A percentile compares a stretch with the other conserved stretches of the same genome.
phyloP scores from a whole-genome alignment of 495 filamentous ascomycete species.

The Acidiella bohemica region DNA sequence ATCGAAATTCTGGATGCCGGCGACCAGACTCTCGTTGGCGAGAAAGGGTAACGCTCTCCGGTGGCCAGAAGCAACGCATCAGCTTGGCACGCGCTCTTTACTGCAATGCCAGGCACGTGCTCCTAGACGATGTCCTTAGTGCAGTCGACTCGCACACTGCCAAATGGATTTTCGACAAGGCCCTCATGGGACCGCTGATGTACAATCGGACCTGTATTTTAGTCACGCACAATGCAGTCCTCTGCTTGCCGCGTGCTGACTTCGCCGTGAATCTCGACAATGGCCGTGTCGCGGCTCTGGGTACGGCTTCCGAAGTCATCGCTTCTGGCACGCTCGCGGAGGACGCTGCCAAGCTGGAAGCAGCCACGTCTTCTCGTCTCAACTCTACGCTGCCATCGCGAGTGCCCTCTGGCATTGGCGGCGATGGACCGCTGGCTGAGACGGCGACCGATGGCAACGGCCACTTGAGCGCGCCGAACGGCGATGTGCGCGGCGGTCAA shows the following conservation, averaged over 20 bases:
- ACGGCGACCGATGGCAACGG: conserved; percentile 7
- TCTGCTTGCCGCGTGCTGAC: conserved; percentile 65
- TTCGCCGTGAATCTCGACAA: conserved; percentile 80
- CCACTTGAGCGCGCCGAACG: conserved; percentile 17
- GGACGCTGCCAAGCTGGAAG: conserved; percentile 51
- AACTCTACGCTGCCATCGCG: conserved; percentile 37
- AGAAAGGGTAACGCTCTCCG: conserved; percentile 97
- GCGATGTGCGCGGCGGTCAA: conserved; percentile 30
- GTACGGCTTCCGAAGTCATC: conserved; percentile 60
- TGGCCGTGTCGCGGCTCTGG: conserved; percentile 65
- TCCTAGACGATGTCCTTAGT: conserved; percentile 91
- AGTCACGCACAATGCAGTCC: conserved; percentile 86
- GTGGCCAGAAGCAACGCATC: conserved; percentile 95
- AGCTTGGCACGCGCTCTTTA: conserved; percentile 90
- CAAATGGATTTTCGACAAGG: conserved; percentile 94
- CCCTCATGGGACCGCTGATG: conserved; percentile 86
- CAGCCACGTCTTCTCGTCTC: conserved; percentile 37
- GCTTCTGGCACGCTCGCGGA: conserved; percentile 75
- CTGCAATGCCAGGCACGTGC: conserved; percentile 74
- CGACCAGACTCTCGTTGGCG: conserved; percentile 87
- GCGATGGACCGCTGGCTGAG: conserved; percentile 1
- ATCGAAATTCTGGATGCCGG: conserved; percentile 85
- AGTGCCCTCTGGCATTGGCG: conserved; percentile 42
- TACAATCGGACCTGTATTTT: conserved; percentile 76
- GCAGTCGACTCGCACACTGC: conserved; percentile 98